Evolutionary conservation across 106 monocot species (phyloP).

Genomic region (Platanthera zijinensis): DNA sequence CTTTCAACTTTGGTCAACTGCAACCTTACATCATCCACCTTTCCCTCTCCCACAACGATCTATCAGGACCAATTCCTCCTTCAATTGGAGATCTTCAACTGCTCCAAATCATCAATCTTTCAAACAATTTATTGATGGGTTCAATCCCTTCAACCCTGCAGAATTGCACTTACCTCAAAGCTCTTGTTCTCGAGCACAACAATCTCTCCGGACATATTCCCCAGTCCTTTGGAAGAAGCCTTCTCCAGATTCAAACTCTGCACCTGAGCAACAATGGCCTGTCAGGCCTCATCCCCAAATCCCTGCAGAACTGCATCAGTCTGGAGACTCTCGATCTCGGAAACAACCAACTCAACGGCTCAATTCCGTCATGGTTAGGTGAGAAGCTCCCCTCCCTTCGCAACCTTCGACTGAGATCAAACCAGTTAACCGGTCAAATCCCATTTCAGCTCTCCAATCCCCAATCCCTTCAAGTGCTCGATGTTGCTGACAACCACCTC

Average conservation of each 20-base stretch:
- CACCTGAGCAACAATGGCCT: constrained; percentile 9
- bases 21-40: constrained; percentile 20
- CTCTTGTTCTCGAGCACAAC: constrained; percentile 12
- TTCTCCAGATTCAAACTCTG: not conserved
- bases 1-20: not conserved
- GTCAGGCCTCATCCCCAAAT: constrained; percentile 1
- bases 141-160: constrained; percentile 2
- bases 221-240: not conserved
- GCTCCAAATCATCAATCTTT: constrained; percentile 23
- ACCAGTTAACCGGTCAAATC: constrained; percentile 1
- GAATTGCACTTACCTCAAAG: constrained; percentile 5
- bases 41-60: constrained; percentile 27
- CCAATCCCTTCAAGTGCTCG: constrained; percentile 1
- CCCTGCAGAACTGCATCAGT: constrained; percentile 1
- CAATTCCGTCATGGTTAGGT: constrained; percentile 12
- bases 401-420: constrained; percentile 4
- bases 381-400: not conserved
- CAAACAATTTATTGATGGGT: not conserved
- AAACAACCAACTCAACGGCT: constrained; percentile 2
- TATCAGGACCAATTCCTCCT: constrained; percentile 9
- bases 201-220: constrained; percentile 1
- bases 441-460: constrained; percentile 1
- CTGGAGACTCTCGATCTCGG: constrained; percentile 9
- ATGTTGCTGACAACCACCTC: constrained; percentile 1
- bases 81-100: constrained; percentile 26